Percentiles rank a stretch among this genome's conserved stretches.
phyloP scores from a whole-genome alignment of 495 filamentous ascomycete genomes.

The Tuber microsphaerosporum region DNA sequence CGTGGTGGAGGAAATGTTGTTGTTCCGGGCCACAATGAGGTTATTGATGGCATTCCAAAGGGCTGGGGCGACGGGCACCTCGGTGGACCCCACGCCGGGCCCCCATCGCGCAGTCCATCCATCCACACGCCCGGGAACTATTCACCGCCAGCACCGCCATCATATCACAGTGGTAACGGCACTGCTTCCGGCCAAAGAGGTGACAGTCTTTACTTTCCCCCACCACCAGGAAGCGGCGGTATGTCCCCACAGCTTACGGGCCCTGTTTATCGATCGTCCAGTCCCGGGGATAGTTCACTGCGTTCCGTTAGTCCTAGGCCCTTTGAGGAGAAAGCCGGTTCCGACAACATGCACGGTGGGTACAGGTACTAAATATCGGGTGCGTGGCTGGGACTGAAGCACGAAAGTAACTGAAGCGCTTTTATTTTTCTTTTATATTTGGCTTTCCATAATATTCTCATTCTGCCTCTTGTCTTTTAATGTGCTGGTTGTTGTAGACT shows the following conservation, averaged over 20 bases:
- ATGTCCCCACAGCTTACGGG: slow-evolving; percentile 20
- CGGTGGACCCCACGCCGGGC: slow-evolving; percentile 24
- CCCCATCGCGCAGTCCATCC: slow-evolving; percentile 14
- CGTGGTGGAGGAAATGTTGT: slow-evolving; percentile 75
- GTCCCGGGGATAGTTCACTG: slow-evolving; percentile 11
- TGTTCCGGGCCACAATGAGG: slow-evolving; percentile 70
- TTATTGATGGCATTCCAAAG: slow-evolving; percentile 43
- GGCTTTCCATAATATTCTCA: background rate
- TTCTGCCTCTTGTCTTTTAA: background rate
- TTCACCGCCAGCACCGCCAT: slow-evolving; percentile 8
- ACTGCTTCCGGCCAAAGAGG: background rate
- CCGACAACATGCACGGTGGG: slow-evolving; percentile 11
- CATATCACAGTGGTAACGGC: slow-evolving; percentile 21
- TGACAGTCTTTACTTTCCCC: slow-evolving; percentile 14
- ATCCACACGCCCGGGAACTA: slow-evolving; percentile 11
- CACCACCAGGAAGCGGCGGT: slow-evolving; percentile 11
- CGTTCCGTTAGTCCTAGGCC: slow-evolving; percentile 24
- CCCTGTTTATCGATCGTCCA: background rate
- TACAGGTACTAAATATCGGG: slow-evolving; percentile 24
- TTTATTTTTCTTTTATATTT: background rate
- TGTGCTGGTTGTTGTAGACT: background rate
- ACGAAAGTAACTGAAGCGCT: background rate
- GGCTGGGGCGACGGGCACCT: slow-evolving; percentile 29
- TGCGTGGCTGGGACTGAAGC: background rate
- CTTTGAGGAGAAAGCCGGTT: slow-evolving; percentile 28